A percentile compares a stretch with the other conserved stretches of the same genome.
phyloP scores from a whole-genome alignment of 345 rosid species.

The Salix exigua region DNA sequence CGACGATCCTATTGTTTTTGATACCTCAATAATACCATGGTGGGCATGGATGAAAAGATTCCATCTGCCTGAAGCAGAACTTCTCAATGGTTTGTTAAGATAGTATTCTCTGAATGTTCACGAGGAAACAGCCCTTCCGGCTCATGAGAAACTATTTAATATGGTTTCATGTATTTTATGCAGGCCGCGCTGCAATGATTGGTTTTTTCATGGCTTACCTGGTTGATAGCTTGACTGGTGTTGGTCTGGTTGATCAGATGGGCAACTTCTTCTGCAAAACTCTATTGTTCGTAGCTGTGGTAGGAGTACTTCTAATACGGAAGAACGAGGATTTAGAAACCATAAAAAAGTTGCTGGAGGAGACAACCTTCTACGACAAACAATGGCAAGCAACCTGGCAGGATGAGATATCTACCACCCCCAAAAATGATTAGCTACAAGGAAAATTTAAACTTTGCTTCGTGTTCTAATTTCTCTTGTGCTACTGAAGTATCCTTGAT shows the following conservation, averaged over 20 bases:
- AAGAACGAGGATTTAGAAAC: constrained; percentile 83
- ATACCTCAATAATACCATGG: constrained; percentile 88
- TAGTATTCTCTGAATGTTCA: not conserved
- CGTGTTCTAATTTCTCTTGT: not conserved
- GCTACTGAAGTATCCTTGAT: not conserved
- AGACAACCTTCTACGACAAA: constrained; percentile 83
- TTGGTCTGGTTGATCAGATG: constrained; percentile 96
- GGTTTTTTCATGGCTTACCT: constrained; percentile 98
- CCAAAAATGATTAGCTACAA: constrained; percentile 23
- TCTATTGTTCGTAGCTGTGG: constrained; percentile 75
- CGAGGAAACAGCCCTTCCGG: not conserved
- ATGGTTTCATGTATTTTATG: constrained; percentile 10
- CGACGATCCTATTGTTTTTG: constrained; percentile 71
- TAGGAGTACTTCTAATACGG: constrained; percentile 68
- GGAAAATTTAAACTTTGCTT: not conserved
- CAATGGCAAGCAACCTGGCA: constrained; percentile 97
- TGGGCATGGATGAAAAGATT: constrained; percentile 94
- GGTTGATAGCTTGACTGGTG: constrained; percentile 91
- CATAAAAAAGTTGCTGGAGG: constrained; percentile 67
- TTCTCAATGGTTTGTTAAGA: constrained; percentile 63
- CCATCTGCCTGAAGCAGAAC: constrained; percentile 90
- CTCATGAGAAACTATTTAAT: constrained; percentile 5
- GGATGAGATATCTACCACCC: constrained; percentile 38
- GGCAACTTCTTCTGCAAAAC: constrained; percentile 94
- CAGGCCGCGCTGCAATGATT: constrained; percentile 96